Base-by-base conservation (phyloP, 768 basidiomycete genomes). In the Dioszegia crocea region DNA sequence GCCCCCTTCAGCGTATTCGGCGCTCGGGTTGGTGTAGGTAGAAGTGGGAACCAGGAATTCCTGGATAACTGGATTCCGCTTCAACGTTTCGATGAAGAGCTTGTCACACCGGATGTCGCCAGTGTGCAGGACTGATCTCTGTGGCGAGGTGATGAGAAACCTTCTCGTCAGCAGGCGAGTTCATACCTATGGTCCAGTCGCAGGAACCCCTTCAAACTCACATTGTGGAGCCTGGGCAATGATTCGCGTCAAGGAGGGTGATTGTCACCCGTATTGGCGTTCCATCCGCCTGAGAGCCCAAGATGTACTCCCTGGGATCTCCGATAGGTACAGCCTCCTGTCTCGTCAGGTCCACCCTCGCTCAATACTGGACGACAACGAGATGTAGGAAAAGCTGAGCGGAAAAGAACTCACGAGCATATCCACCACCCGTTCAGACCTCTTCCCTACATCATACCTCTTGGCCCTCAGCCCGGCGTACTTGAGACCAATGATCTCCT, bases 221-320 rank as follows among this genome's bases (percentile, higher is more conserved):
- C 92, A 97, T 94, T 40, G 91, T 86, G 0, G 91, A 87, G 0
- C 93, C 93, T 11, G 91, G 93, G 72, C 92, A 96, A 74, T 97
- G 93, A 69, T 96, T 96, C 0, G 93, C 93, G 68, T 93, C 89
- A 8, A 96, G 76, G 10, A 88, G 81, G 0, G 91, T 93, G 57
- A 96, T 81, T 0, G 81, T 85, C 10, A 94, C 86, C 29, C 14
- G 56, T 11, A 60, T 24, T 3, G 71, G 75, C 64, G 86, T 83
- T 8, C 78, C 78, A n/a, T 16, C 4, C 23, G 81, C 78, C 3
- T 80, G 54, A 14, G 63, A 67, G 0, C 73, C 82, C 17, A 93
- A 73, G 33, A 85, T 83, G 29, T 86, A 80, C 30, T 71, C 58
- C 0, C 84, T 87, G 0, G 91, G 89, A 2, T 81, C 81, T 58